phyloP scores from a whole-genome alignment of 1,284 basidiomycete genomes.

The Naganishia sp. region DNA sequence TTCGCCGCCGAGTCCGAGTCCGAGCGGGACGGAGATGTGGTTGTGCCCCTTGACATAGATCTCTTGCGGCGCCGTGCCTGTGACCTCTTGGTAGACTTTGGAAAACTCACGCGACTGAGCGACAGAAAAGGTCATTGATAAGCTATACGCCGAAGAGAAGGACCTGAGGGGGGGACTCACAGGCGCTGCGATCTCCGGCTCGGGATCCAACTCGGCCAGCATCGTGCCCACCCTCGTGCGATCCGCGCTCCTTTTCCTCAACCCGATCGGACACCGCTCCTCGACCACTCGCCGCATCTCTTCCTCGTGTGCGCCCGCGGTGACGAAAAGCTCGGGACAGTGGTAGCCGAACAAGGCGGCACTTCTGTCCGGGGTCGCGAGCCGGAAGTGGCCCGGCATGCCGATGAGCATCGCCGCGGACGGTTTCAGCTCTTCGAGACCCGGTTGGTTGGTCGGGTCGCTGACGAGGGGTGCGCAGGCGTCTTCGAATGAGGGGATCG shows the following conservation, averaged over 20 bases:
- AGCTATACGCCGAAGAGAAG: not conserved
- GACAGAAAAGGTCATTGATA: not conserved
- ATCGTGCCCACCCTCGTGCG: slow-evolving; percentile 23
- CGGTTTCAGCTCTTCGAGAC: not conserved
- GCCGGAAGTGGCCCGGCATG: slow-evolving; percentile 23
- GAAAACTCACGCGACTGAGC: slow-evolving; percentile 24
- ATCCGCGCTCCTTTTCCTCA: slow-evolving; percentile 23
- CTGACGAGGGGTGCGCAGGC: slow-evolving; percentile 1
- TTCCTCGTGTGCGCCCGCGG: not conserved
- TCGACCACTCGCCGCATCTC: slow-evolving; percentile 9
- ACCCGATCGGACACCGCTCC: slow-evolving; percentile 24
- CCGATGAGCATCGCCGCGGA: slow-evolving; percentile 17
- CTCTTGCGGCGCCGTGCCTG: not conserved
- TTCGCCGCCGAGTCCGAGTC: slow-evolving; percentile 27
- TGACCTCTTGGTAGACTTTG: slow-evolving; percentile 2
- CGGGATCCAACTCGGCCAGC: slow-evolving; percentile 30
- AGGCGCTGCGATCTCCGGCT: slow-evolving; percentile 26
- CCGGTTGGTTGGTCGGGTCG: not conserved
- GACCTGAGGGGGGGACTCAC: not conserved
- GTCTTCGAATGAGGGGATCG: slow-evolving; percentile 4
- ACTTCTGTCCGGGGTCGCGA: slow-evolving; percentile 6
- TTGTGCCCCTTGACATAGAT: slow-evolving; percentile 26
- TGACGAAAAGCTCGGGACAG: slow-evolving; percentile 17
- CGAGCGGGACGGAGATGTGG: slow-evolving; percentile 31
- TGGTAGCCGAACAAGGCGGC: slow-evolving; percentile 25